phyloP scores from a whole-genome alignment of 2,329 filamentous ascomycete species.

The Ciborinia camelliae region DNA sequence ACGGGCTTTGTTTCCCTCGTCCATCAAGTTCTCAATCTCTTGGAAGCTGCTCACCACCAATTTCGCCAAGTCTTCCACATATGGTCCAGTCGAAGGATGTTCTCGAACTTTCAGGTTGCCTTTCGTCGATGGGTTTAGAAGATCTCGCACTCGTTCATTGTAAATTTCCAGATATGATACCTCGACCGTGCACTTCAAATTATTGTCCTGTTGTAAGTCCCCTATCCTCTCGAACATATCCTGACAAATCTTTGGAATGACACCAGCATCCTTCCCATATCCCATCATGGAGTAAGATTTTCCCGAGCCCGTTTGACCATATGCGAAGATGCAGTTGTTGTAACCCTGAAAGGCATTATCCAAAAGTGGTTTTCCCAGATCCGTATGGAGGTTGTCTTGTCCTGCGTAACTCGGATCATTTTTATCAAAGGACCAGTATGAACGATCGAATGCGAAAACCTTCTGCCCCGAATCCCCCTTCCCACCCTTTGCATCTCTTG shows the following conservation, averaged over 20 bases:
- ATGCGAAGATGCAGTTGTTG: constrained; percentile 99
- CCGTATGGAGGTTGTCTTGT: constrained; percentile 83
- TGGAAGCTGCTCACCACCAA: constrained; percentile 87
- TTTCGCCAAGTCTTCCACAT: constrained; percentile 96
- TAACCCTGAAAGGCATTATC: constrained; percentile 99
- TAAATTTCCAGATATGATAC: constrained; percentile 99
- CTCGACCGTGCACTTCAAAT: constrained; percentile 85
- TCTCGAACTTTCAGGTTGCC: constrained; percentile 96
- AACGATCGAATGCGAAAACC: constrained; percentile 91
- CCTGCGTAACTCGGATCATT: constrained; percentile 79
- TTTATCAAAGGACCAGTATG: constrained; percentile 96
- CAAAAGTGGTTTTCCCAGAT: constrained; percentile 83
- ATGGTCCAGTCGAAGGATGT: constrained; percentile 94
- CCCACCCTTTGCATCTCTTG: constrained; percentile 56
- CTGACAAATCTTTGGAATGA: constrained; percentile 95
- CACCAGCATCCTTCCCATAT: constrained; percentile 90
- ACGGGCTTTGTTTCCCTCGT: constrained; percentile 97
- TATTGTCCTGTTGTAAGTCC: constrained; percentile 66
- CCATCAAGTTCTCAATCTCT: constrained; percentile 97
- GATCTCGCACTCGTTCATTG: constrained; percentile 93
- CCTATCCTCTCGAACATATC: constrained; percentile 93
- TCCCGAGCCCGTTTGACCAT: constrained; percentile 95
- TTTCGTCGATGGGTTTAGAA: constrained; percentile 92
- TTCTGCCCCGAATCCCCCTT: constrained; percentile 71
- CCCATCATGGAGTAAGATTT: constrained; percentile 99